Conservation (phyloP, 1,139 yeast species). For the Scheffersomyces illinoinensis region DNA sequence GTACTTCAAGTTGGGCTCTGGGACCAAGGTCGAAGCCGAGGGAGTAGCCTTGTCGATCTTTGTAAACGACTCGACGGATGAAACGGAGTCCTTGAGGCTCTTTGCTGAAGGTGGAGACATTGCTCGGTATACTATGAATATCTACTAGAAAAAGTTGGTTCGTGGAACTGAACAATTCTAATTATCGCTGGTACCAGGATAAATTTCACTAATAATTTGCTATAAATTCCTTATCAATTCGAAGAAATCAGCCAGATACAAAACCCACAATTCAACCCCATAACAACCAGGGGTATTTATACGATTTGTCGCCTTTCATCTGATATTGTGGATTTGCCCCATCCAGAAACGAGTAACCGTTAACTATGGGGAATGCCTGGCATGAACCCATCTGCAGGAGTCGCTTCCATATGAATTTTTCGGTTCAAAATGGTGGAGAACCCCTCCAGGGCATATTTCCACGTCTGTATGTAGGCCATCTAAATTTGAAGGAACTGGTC, state of each 20-base stretch:
- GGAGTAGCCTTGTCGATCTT: not conserved
- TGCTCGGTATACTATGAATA: not conserved
- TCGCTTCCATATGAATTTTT: not conserved
- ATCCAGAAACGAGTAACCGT: not conserved
- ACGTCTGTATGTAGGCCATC: not conserved
- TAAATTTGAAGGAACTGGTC: not conserved
- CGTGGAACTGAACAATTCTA: not conserved
- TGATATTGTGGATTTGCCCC: not conserved
- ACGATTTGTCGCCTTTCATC: not conserved
- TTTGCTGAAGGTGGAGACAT: not conserved
- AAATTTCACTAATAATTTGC: not conserved
- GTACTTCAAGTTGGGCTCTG: slow-evolving; percentile 24
- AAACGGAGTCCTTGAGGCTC: not conserved
- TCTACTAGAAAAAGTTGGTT: not conserved
- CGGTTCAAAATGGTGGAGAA: not conserved
- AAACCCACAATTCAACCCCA: not conserved
- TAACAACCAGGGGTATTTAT: not conserved
- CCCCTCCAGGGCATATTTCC: not conserved
- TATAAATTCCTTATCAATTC: not conserved
- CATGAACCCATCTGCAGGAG: not conserved
- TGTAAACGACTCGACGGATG: not conserved
- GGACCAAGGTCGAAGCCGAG: not conserved
- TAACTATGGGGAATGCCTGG: not conserved
- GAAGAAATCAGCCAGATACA: not conserved
- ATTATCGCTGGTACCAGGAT: not conserved